These are phyloP conservation scores for Leccinum incarnatum DNA, from an alignment of 768 basidiomycete species.

Conservation along the genomic window DNA sequence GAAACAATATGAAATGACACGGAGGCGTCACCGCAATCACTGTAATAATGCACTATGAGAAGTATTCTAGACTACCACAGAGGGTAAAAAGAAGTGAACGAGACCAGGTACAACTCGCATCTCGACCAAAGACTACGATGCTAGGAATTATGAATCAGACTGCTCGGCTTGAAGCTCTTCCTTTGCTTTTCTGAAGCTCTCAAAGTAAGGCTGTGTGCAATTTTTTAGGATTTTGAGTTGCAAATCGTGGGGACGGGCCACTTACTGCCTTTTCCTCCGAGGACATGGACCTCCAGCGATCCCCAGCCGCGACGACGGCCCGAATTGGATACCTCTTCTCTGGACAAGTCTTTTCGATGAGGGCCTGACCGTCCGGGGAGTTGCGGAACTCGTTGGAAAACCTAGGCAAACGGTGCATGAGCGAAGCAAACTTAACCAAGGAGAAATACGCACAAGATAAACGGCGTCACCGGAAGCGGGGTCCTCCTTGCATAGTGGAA, in stretches of 20 bases:
- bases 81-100: not conserved
- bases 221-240: not conserved
- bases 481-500: constrained; percentile 1
- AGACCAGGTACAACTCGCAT: constrained; percentile 2
- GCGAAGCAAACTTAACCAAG: not conserved
- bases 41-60: constrained; percentile 11
- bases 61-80: constrained; percentile 1
- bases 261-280: constrained; percentile 32
- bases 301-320: constrained; percentile 16
- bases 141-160: constrained; percentile 7
- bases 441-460: constrained; percentile 23
- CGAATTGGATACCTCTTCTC: constrained; percentile 2
- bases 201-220: constrained; percentile 19
- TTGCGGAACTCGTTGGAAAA: constrained; percentile 22
- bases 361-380: constrained; percentile 12
- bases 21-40: not conserved
- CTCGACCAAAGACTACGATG: not conserved
- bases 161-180: constrained; percentile 11
- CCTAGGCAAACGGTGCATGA: constrained; percentile 7
- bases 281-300: constrained; percentile 33
- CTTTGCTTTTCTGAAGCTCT: constrained; percentile 15
- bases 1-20: constrained; percentile 4
- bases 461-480: constrained; percentile 14
- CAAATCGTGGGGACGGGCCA: not conserved
- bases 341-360: constrained; percentile 9